Evolutionary conservation across 495 filamentous ascomycete genomes (phyloP), one percentile per base, ranked within the genome.

Genomic region (Letharia lupina): DNA sequence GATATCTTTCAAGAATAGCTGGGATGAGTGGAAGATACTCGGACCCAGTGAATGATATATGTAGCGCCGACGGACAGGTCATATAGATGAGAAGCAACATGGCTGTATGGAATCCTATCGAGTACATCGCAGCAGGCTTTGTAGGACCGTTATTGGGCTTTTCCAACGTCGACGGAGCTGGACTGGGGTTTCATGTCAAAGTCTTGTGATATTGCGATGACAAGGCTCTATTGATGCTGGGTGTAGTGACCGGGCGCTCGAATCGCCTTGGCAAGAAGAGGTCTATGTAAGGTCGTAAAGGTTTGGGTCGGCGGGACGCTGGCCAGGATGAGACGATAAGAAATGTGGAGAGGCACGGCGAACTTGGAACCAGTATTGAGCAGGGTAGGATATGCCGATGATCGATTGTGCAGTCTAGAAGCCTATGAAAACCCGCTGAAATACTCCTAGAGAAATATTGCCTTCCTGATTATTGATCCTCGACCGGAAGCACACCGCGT

Each of bases 401-500:
- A 57, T 57, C 33, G 33, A 37, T 37, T 58, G 42, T 47, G 54
- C 52, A 47, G 10, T 18, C 28, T 56, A 13, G 48, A 23, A 47
- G 37, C n/a, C 40, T 59, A 58, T 31, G 63, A 10, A 57, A n/a
- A 41, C 23, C 16, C 28, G 2, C 18, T 9, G 41, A 33, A 11
- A 58, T 45, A 15, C 52, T 47, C 23, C 31, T 16, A 28, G 59
- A 13, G 50, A 37, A 58, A n/a, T 23, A 40, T 28, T 59, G 40
- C 63, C 62, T 20, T 39, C n/a, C 40, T 37, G 40, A 65, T 45
- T 33, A 42, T 65, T 56, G 5, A 64, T 54, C 50, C 41, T 45
- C 39, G 31, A 56, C 50, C 52, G 16, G 39, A 12, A 58, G 52
- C 28, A 64, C 52, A 45, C 33, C 54, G 52, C 40, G 59, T 45